Conservation (phyloP, 257 asterid species). For the Penstemon newberryi region DNA sequence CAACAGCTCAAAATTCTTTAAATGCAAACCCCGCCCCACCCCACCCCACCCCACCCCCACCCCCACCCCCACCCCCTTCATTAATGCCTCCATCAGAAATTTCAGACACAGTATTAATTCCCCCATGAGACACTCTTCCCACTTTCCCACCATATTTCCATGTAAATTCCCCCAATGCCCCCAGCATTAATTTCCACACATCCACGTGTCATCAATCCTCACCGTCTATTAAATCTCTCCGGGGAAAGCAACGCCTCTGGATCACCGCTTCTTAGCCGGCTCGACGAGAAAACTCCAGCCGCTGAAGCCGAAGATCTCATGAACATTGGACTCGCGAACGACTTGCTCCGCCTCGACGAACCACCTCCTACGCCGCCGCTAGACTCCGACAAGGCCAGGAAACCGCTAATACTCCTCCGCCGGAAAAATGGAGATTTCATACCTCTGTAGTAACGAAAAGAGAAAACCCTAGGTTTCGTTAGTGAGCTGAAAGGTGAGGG, state of each 20-base stretch:
- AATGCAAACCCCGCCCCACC: conserved; percentile 30
- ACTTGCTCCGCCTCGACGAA: conserved; percentile 74
- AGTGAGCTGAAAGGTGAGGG: conserved; percentile 80
- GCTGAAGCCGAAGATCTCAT: conserved; percentile 51
- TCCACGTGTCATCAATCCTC: conserved; percentile 61
- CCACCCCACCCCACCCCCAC: conserved; percentile 31
- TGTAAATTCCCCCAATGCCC: too few species aligned
- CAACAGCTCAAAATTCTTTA: conserved; percentile 26
- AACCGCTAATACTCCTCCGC: conserved; percentile 68
- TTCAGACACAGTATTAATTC: conserved; percentile 46
- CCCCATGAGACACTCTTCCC: conserved; percentile 28
- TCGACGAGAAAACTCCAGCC: conserved; percentile 60
- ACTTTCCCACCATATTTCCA: conserved; percentile 26
- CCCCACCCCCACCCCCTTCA: conserved; percentile 35
- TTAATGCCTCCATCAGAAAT: conserved; percentile 41
- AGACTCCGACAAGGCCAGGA: conserved; percentile 73
- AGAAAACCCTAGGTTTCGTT: conserved; percentile 71
- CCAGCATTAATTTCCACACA: conserved; percentile 12
- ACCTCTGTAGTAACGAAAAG: conserved; percentile 82
- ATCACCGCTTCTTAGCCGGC: conserved; percentile 93
- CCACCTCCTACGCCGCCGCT: conserved; percentile 69
- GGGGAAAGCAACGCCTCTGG: conserved; percentile 96
- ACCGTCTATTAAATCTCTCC: conserved; percentile 79
- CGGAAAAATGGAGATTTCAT: conserved; percentile 91
- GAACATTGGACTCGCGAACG: conserved; percentile 94